A percentile compares a stretch with the other conserved stretches of the same genome.
These are phyloP conservation scores for Mycena filopes DNA, from an alignment of 768 basidiomycete genomes.

Conservation along the genomic window DNA sequence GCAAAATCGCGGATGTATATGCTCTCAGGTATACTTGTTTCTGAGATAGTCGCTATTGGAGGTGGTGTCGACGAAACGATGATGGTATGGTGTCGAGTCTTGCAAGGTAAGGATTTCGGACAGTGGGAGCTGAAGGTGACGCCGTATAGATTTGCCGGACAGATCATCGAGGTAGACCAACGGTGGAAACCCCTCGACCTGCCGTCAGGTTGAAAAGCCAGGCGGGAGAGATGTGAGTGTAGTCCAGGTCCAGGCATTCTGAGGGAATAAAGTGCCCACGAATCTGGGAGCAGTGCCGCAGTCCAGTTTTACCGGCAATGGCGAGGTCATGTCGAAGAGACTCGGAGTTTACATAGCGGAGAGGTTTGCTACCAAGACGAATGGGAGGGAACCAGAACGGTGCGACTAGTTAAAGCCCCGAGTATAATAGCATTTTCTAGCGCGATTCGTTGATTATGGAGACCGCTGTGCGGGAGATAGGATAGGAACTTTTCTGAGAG, in stretches of 20 bases:
- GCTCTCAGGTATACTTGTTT: constrained; percentile 54
- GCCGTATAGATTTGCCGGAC: constrained; percentile 57
- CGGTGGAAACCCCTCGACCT: constrained; percentile 49
- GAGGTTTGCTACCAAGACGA: constrained; percentile 68
- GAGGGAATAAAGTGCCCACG: constrained; percentile 49
- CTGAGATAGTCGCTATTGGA: constrained; percentile 35
- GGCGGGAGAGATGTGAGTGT: constrained; percentile 75
- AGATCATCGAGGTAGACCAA: constrained; percentile 63
- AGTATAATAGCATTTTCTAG: constrained; percentile 88
- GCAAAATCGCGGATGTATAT: constrained; percentile 58
- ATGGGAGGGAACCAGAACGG: constrained; percentile 83
- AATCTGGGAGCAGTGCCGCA: constrained; percentile 60
- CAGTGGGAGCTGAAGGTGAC: constrained; percentile 48
- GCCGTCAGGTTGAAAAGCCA: constrained; percentile 69
- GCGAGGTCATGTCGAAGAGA: constrained; percentile 56
- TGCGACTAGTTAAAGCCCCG: constrained; percentile 75
- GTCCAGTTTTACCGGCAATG: constrained; percentile 62
- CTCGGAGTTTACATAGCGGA: constrained; percentile 68
- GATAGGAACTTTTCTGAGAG: constrained; percentile 60
- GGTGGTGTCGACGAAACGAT: constrained; percentile 65
- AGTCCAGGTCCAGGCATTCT: constrained; percentile 70
- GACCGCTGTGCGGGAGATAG: constrained; percentile 86
- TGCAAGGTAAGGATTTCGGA: constrained; percentile 58
- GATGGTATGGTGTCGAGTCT: constrained; percentile 70
- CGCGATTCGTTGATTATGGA: constrained; percentile 89